A percentile compares a stretch with the other conserved stretches of the same genome.
Conservation (phyloP, 768 basidiomycete genomes). For the Serendipita sp. region DNA sequence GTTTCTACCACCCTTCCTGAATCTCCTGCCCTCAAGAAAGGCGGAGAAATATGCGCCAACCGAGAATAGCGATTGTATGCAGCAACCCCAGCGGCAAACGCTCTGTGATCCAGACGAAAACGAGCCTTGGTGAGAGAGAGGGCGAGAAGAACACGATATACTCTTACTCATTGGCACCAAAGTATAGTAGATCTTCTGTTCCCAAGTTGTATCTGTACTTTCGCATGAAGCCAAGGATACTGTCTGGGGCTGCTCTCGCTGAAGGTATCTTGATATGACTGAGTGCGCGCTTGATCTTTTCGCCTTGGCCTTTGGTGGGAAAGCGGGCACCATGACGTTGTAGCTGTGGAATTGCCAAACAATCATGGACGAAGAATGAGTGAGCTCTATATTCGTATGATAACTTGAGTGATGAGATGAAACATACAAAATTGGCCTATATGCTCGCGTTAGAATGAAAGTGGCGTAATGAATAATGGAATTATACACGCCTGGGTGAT, state of each 20-base stretch:
- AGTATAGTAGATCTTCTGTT: conserved; percentile 41
- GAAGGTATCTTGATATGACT: conserved; percentile 36
- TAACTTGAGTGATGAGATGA: neutral
- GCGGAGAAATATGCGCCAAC: conserved; percentile 28
- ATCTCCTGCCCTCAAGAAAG: conserved; percentile 38
- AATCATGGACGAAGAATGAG: neutral
- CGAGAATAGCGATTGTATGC: conserved; percentile 39
- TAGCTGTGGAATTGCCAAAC: conserved; percentile 43
- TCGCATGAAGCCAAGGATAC: conserved; percentile 38
- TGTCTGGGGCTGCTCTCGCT: conserved; percentile 25
- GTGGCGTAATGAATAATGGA: neutral
- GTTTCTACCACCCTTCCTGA: conserved; percentile 46
- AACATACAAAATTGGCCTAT: conserved; percentile 46
- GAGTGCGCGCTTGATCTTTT: conserved; percentile 32
- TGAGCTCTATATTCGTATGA: no score
- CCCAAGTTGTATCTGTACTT: conserved; percentile 47
- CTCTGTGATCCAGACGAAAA: conserved; percentile 18
- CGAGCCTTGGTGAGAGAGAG: neutral
- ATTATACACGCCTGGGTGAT: conserved; percentile 36
- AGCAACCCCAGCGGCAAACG: conserved; percentile 35
- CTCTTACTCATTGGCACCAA: conserved; percentile 49
- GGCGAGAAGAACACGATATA: neutral
- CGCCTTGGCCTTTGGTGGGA: conserved; percentile 39
- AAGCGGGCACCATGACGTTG: conserved; percentile 71
- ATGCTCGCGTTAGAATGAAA: neutral